A percentile compares a stretch with the other conserved stretches of the same genome.
Evolutionary conservation across 192 early-diverging fungal species (phyloP).

Genomic region (Backusella australiensis): DNA sequence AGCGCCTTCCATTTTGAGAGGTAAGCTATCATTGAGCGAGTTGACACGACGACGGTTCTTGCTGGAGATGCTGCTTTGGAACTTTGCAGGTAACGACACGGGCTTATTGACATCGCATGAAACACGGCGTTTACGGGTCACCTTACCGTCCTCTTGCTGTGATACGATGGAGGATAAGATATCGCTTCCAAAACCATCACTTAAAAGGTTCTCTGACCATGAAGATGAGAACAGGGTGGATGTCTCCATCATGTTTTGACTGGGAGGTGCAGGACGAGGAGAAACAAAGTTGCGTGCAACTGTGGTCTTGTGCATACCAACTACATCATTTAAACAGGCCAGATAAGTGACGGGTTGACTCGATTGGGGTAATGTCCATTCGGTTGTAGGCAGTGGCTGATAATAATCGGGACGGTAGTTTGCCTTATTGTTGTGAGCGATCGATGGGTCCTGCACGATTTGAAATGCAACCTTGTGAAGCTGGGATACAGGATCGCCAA

Average conservation of each 20-base stretch:
- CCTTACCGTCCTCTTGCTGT: conserved; percentile 16
- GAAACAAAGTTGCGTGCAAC: conserved; percentile 43
- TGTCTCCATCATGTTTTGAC: not conserved
- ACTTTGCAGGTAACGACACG: conserved; percentile 6
- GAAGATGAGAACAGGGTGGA: not conserved
- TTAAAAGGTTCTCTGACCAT: not conserved
- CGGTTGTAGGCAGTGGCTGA: not conserved
- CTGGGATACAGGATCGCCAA: conserved; percentile 87
- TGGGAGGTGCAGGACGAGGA: not conserved
- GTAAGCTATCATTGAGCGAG: conserved; percentile 44
- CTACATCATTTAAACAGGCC: conserved; percentile 73
- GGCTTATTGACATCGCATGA: conserved; percentile 36
- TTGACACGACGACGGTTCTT: conserved; percentile 52
- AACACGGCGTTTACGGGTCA: conserved; percentile 33
- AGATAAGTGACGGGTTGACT: conserved; percentile 51
- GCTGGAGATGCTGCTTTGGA: not conserved
- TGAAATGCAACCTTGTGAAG: conserved; percentile 91
- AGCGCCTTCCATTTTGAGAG: conserved; percentile 8
- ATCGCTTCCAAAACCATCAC: not conserved
- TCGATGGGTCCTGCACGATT: conserved; percentile 52
- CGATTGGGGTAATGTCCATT: conserved; percentile 34
- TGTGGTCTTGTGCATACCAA: conserved; percentile 67
- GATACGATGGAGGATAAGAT: conserved; percentile 9
- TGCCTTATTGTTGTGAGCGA: conserved; percentile 12
- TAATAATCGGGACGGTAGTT: not conserved